phyloP scores from a whole-genome alignment of 164 flowering plant species.

The Liriodendron chinense region DNA sequence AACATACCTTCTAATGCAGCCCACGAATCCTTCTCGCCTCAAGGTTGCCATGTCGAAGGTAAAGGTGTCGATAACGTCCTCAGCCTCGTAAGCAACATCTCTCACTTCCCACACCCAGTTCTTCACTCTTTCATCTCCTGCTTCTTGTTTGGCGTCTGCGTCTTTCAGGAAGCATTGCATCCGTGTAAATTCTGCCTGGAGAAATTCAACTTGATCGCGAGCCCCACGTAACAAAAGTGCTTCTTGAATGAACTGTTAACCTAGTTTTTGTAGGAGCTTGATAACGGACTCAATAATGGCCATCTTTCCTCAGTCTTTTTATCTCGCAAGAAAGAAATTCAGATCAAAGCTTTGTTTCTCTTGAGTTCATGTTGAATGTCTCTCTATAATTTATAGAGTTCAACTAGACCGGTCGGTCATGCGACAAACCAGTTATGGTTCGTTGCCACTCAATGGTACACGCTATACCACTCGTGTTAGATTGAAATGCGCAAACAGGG shows the following conservation, averaged over 20 bases:
- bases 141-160: slow-evolving; percentile 14
- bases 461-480: too few relatives aligned
- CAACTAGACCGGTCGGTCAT: too few relatives aligned
- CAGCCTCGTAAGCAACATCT: slow-evolving; percentile 16
- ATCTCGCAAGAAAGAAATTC: too few relatives aligned
- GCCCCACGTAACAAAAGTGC: slow-evolving; percentile 16
- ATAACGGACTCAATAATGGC: slow-evolving; percentile 9
- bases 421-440: too few relatives aligned
- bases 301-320: too few relatives aligned
- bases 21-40: background rate
- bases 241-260: slow-evolving; percentile 18
- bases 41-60: background rate
- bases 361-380: too few relatives aligned
- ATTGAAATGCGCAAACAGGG: too few relatives aligned
- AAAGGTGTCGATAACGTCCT: slow-evolving; percentile 19
- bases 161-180: slow-evolving; percentile 31
- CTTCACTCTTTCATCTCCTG: slow-evolving; percentile 8
- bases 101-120: slow-evolving; percentile 21
- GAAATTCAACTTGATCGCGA: slow-evolving; percentile 6
- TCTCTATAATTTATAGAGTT: too few relatives aligned
- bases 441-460: too few relatives aligned
- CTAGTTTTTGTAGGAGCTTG: slow-evolving; percentile 11
- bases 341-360: too few relatives aligned
- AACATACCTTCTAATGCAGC: background rate
- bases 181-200: slow-evolving; percentile 20